phyloP scores from a whole-genome alignment of 1,284 basidiomycete genomes.

The Irpex sp. region DNA sequence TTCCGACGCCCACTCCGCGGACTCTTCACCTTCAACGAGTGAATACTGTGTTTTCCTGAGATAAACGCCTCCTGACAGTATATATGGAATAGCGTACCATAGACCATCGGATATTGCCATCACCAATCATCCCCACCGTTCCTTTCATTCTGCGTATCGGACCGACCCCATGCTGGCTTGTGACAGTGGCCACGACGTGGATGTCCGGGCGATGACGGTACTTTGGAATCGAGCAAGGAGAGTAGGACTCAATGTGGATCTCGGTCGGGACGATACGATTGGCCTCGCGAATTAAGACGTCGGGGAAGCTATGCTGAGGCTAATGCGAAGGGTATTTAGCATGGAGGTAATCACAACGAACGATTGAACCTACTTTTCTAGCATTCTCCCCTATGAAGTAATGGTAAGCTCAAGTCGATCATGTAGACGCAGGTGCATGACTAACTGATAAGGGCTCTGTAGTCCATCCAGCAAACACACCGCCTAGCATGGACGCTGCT shows the following conservation, averaged over 20 bases:
- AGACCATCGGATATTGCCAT: conserved; percentile 50
- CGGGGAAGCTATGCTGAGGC: conserved; percentile 25
- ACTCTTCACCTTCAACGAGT: conserved; percentile 17
- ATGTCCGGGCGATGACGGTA: conserved; percentile 44
- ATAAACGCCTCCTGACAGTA: conserved; percentile 15
- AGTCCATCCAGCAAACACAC: conserved; percentile 57
- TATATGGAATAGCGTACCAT: conserved; percentile 36
- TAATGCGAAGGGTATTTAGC: conserved; percentile 3
- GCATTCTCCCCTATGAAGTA: not conserved
- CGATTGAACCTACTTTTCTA: not conserved
- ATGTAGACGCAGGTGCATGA: conserved; percentile 1
- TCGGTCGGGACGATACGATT: conserved; percentile 52
- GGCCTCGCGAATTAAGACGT: conserved; percentile 39
- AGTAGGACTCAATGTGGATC: conserved; percentile 42
- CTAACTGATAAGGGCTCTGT: conserved; percentile 49
- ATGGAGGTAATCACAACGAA: not conserved
- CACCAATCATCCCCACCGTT: conserved; percentile 46
- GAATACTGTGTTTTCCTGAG: conserved; percentile 10
- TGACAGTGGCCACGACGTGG: conserved; percentile 42
- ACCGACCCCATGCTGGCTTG: conserved; percentile 24
- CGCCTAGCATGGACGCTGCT: conserved; percentile 32
- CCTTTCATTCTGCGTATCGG: conserved; percentile 35
- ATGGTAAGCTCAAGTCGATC: not conserved
- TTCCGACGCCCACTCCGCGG: conserved; percentile 49
- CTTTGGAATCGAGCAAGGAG: conserved; percentile 30